phyloP scores from a whole-genome alignment of 2,329 filamentous ascomycete species.

The Monilinia aucupariae region DNA sequence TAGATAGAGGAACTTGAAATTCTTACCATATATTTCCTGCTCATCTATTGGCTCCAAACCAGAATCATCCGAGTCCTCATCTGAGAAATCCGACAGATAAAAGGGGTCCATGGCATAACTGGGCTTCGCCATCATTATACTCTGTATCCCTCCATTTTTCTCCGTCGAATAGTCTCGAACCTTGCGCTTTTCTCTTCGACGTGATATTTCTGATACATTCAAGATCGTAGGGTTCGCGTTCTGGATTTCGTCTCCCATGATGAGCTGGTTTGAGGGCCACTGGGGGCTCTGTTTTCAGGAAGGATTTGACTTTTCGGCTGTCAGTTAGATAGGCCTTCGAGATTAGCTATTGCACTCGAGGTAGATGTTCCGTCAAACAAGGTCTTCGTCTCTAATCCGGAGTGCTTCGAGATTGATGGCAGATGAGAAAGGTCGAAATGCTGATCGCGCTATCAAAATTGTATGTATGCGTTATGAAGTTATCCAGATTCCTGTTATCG shows the following conservation, averaged over 20 bases:
- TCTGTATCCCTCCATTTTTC: conserved; percentile 27
- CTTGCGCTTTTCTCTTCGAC: conserved; percentile 56
- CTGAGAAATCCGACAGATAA: conserved; percentile 33
- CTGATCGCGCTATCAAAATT: not conserved
- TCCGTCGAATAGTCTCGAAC: conserved; percentile 40
- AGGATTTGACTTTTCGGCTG: not conserved
- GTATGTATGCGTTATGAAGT: not conserved
- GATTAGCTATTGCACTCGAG: not conserved
- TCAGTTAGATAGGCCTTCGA: not conserved
- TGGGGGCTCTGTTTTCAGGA: not conserved
- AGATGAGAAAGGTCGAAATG: not conserved
- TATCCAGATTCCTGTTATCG: conserved; percentile 4
- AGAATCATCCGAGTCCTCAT: conserved; percentile 46
- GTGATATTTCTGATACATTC: conserved; percentile 81
- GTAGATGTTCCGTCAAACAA: not conserved
- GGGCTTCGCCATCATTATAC: conserved; percentile 31
- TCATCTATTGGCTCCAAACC: conserved; percentile 83
- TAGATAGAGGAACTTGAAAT: not conserved
- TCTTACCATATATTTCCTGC: conserved; percentile 87
- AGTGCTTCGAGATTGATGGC: not conserved
- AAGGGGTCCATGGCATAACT: conserved; percentile 35
- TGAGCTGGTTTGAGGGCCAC: conserved; percentile 2
- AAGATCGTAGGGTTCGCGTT: conserved; percentile 94
- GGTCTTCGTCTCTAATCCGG: not conserved
- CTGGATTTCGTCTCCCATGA: conserved; percentile 38